A percentile compares a stretch with the other conserved stretches of the same genome.
Conservation (phyloP, 768 basidiomycete genomes). For the Phaeolepiota aurea region DNA sequence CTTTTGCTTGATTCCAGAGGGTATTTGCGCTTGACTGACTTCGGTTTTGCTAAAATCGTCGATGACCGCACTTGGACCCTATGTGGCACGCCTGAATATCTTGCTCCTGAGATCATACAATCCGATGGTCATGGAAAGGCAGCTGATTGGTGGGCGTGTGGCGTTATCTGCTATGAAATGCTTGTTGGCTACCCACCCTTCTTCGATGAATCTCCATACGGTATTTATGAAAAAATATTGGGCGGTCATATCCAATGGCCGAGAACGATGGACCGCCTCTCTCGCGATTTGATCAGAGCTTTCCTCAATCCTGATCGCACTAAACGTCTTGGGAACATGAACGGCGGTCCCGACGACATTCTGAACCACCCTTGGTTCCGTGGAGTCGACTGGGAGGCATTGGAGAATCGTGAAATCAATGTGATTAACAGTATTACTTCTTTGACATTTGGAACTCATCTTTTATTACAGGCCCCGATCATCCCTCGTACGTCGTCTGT, state of each 20-base stretch:
- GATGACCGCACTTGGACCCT: conserved; percentile 98
- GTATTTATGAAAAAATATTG: conserved; percentile 97
- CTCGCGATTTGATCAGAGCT: conserved; percentile 79
- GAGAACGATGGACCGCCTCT: conserved; percentile 80
- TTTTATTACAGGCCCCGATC: conserved; percentile 64
- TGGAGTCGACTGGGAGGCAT: conserved; percentile 87
- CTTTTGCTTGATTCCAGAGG: conserved; percentile 91
- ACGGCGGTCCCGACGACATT: conserved; percentile 86
- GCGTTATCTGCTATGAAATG: conserved; percentile 97
- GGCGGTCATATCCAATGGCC: conserved; percentile 87
- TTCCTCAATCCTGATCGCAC: conserved; percentile 90
- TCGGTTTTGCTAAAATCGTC: conserved; percentile 96
- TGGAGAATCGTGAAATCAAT: conserved; percentile 80
- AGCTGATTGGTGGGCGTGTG: conserved; percentile 99
- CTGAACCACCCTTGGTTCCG: conserved; percentile 92
- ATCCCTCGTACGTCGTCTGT: conserved; percentile 72
- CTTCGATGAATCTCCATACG: conserved; percentile 96
- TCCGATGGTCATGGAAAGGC: conserved; percentile 97
- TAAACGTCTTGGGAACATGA: conserved; percentile 88
- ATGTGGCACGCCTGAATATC: conserved; percentile 93
- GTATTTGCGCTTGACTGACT: conserved; percentile 93
- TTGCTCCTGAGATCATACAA: conserved; percentile 97
- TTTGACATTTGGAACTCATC: conserved; percentile 5
- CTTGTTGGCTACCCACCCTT: conserved; percentile 98
- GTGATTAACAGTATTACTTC: conserved; percentile 33